Base-by-base conservation (phyloP, 1,284 basidiomycete species). In the Wolfiporia cocos region DNA sequence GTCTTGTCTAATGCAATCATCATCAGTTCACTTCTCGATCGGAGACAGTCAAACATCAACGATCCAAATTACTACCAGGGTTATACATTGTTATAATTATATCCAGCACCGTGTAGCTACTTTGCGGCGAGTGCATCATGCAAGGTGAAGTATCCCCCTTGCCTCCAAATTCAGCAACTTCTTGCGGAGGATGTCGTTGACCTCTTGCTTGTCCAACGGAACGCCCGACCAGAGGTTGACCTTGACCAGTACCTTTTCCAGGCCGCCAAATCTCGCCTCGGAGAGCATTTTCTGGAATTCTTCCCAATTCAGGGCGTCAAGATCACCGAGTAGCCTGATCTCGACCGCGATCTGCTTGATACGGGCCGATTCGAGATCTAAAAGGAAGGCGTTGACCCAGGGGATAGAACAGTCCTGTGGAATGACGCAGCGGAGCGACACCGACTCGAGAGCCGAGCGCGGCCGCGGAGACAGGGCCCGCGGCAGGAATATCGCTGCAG, bases 231-330 rank as follows among this genome's bases (percentile, higher is more conserved):
- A 62, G 4, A 57, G 33, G 22, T 49, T 46, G 26, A 60, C 44
- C n/a, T 49, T 49, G 29, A 59, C 33, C 10, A 24, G n/a, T 18
- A 62, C 29, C 14, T 36, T 29, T 11, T 41, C 42, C 20, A 62
- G 39, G n/a, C 26, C 18, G 15, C 41, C 42, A 32, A 51, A 59
- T 44, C 39, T 37, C 30, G 50, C 40, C 9, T 41, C 34, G 4
- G 46, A 22, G 11, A 60, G 49, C 1, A 46, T 42, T 17, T 17
- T 36, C 33, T 49, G 44, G 9, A 60, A 39, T 10, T 34, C 39
- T 18, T 36, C 47, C 60, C 57, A 62, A 33, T 60, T 54, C 24
- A 59, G 43, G n/a, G 48, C 50, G 36, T 53, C 49, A 30, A 59
- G 37, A 28, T 41, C 39, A 5, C 59, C 59, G 34, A 62, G 49